Evolutionary conservation across 148 eudicot genomes (phyloP), one percentile per base, ranked within the genome.

Genomic region (Chenopodium formosanum): DNA sequence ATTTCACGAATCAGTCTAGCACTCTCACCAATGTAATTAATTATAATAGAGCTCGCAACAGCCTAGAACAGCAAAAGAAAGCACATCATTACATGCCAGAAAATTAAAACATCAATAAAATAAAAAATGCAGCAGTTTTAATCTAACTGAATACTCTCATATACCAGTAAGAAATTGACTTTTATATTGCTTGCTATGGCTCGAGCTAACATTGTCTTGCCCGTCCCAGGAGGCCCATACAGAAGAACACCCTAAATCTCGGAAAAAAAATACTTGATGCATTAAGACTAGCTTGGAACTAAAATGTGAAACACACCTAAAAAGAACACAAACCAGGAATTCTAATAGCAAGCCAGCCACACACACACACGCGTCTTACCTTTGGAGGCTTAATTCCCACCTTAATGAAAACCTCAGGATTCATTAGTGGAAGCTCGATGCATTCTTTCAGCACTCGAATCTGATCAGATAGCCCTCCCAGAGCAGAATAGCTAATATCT

Each of bases 321-420:
- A 53, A 53, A 12, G 60, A 53, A 14, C 60, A 53, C 58, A 71
- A 73, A 23, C 11, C 68, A 34, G 34, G 20, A 60, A 72, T 10
- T 32, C 22, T 70, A 46, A 50, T 32, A 53, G 44, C 27, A 2
- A 48, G 52, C 7, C 34, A 34, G 37, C 37, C 31, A 31, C 37
- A 34, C 37, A 34, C 37, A 34, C 37, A 64, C 70, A 6, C 66
- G 4, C 2, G 52, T 53, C 53, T 48, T 88, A 96, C 99, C 97
- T 96, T 96, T 40, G 99, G 99, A 66, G 99, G 99, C 79, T 96
- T 94, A 76, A 96, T 92, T 76, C 99, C 99, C 77, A 96, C 99
- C 83, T 97, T 86, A 34, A 96, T 48, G 88, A 96, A 96, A 81
- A 94, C 95, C 86, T 94, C 98, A 69, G 98, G 98, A 85, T 96